Percentiles rank a stretch among this genome's conserved stretches.
These are phyloP conservation scores for Stereum hirsutum DNA, from an alignment of 1,284 basidiomycete species.

Conservation along the genomic window DNA sequence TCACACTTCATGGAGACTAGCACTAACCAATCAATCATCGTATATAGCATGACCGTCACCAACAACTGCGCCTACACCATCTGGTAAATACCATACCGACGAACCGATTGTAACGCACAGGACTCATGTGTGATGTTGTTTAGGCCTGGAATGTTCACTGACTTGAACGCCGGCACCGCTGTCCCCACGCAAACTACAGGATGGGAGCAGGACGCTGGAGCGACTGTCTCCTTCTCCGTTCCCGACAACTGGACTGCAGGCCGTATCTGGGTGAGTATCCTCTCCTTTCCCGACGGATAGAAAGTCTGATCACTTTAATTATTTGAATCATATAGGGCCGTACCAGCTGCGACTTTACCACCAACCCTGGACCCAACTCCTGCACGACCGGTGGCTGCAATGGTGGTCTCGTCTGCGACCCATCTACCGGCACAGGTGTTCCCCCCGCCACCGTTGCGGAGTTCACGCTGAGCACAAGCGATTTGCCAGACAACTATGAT, in stretches of 20 bases:
- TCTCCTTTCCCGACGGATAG: too few relatives aligned
- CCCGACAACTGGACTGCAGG: slow-evolving; percentile 19
- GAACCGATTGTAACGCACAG: slow-evolving; percentile 4
- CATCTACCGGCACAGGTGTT: slow-evolving; percentile 31
- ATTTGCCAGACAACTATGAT: slow-evolving; percentile 30
- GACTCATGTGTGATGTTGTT: not conserved
- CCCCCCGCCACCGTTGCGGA: slow-evolving; percentile 35
- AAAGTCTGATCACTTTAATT: slow-evolving; percentile 20
- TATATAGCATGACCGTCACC: not conserved
- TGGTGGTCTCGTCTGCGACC: slow-evolving; percentile 35
- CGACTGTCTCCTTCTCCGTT: slow-evolving; percentile 12
- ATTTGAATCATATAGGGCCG: slow-evolving; percentile 29
- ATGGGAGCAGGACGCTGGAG: slow-evolving; percentile 16
- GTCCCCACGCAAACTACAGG: slow-evolving; percentile 21
- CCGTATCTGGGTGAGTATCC: slow-evolving; percentile 16
- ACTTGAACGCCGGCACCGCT: slow-evolving; percentile 19
- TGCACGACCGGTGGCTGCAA: slow-evolving; percentile 37
- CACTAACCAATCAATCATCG: too few relatives aligned
- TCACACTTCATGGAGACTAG: too few relatives aligned
- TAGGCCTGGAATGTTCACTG: slow-evolving; percentile 18
- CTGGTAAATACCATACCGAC: slow-evolving; percentile 18
- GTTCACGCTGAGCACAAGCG: slow-evolving; percentile 25
- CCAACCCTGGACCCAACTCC: slow-evolving; percentile 30
- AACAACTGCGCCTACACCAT: slow-evolving; percentile 7
- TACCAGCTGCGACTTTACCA: slow-evolving; percentile 34